A percentile compares a stretch with the other conserved stretches of the same genome.
These are phyloP conservation scores for Teratosphaeria destructans DNA, from an alignment of 2,329 filamentous ascomycete species.

Conservation along the genomic window DNA sequence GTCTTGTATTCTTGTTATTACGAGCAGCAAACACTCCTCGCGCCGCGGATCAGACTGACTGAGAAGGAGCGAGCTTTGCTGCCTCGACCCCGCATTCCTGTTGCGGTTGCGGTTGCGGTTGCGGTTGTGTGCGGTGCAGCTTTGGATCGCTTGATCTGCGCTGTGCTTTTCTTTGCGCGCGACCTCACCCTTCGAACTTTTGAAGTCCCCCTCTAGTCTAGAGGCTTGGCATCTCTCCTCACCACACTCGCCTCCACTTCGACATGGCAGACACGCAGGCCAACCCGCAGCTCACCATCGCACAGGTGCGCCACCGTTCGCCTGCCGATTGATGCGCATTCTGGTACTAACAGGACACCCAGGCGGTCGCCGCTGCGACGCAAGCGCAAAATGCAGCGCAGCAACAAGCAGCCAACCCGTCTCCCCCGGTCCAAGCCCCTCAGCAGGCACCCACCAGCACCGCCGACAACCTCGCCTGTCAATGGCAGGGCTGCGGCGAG, in stretches of 20 bases:
- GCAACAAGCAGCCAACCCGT: constrained; percentile 14
- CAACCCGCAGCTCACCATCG: neutral
- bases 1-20: neutral
- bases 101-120: too few relatives aligned
- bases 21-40: neutral
- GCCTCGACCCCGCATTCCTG: neutral
- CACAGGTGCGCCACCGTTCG: neutral
- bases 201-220: neutral
- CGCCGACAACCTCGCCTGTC: constrained; percentile 43
- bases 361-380: constrained; percentile 13
- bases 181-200: neutral
- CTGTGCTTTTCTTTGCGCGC: neutral
- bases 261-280: neutral
- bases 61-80: neutral
- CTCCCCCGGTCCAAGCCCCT: constrained; percentile 18
- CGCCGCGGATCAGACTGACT: neutral
- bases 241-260: neutral
- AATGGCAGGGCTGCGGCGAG: constrained; percentile 54
- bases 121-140: neutral
- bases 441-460: constrained; percentile 22
- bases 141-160: neutral
- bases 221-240: neutral
- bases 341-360: constrained; percentile 1
- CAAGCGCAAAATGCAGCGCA: constrained; percentile 22
- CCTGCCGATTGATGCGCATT: neutral